Conservation (phyloP, 495 filamentous ascomycete genomes). For the Daldinia concentrica region DNA sequence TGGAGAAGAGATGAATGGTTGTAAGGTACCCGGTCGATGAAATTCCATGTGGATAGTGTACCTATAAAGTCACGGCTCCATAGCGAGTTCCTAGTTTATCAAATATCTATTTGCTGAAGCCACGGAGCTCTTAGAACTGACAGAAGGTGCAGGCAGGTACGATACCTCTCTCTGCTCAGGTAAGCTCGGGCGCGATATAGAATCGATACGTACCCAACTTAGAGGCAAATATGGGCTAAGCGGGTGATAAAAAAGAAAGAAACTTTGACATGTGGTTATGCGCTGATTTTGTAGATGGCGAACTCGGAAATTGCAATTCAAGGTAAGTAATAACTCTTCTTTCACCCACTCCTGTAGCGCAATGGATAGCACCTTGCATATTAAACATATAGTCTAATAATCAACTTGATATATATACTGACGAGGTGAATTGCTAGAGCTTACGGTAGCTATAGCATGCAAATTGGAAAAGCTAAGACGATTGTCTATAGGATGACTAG, state of each 20-base stretch:
- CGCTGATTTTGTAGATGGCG: not conserved
- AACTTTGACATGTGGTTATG: conserved; percentile 19
- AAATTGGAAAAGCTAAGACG: not conserved
- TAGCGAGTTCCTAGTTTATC: conserved; percentile 22
- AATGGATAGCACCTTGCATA: not conserved
- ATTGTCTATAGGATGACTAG: not conserved
- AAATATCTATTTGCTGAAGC: conserved; percentile 16
- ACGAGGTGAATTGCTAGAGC: not conserved
- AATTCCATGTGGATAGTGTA: conserved; percentile 20
- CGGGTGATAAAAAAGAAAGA: not conserved
- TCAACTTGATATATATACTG: not conserved
- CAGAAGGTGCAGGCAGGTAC: not conserved
- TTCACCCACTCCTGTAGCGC: not conserved
- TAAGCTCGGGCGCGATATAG: not conserved
- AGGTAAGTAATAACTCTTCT: not conserved
- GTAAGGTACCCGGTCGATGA: not conserved
- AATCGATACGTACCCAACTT: conserved; percentile 1
- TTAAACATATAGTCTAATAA: not conserved
- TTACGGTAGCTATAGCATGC: not conserved
- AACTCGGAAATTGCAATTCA: not conserved
- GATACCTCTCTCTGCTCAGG: not conserved
- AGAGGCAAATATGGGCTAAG: conserved; percentile 11
- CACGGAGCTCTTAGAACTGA: not conserved
- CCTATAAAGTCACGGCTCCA: not conserved
- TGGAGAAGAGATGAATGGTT: conserved; percentile 16